These are phyloP conservation scores for Auricularia sp. DNA, from an alignment of 768 basidiomycete genomes.

Conservation along the genomic window DNA sequence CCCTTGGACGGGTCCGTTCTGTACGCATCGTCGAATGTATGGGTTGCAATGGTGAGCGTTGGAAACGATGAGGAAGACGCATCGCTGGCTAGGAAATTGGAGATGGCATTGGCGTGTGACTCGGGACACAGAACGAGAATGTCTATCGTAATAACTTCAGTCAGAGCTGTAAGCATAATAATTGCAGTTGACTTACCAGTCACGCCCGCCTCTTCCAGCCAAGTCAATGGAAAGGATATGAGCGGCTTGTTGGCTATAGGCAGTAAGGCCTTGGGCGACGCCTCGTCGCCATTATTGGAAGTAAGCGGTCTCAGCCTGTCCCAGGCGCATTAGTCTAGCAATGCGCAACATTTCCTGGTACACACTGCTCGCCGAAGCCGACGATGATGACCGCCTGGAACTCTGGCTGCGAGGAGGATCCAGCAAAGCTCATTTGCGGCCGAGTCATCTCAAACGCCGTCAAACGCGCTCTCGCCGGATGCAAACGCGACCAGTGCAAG, in stretches of 20 bases:
- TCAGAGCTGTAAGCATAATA: background rate
- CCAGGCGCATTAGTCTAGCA: conserved; percentile 13
- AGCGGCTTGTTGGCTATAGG: conserved; percentile 84
- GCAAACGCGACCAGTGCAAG: background rate
- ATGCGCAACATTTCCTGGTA: conserved; percentile 8
- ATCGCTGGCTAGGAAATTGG: conserved; percentile 78
- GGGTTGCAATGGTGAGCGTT: conserved; percentile 62
- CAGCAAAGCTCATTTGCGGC: conserved; percentile 6
- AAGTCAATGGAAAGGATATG: conserved; percentile 70
- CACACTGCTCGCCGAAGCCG: conserved; percentile 87
- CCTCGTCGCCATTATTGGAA: conserved; percentile 65
- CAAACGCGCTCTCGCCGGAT: background rate
- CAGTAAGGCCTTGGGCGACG: conserved; percentile 78
- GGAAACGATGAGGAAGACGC: conserved; percentile 48
- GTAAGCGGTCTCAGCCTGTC: conserved; percentile 64
- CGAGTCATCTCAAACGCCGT: background rate
- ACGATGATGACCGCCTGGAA: conserved; percentile 84
- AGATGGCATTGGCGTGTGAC: conserved; percentile 61
- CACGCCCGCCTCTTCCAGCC: conserved; percentile 82
- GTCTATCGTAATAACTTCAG: conserved; percentile 35
- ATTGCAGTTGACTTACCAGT: conserved; percentile 41
- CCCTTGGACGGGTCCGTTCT: conserved; percentile 45
- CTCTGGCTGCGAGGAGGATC: conserved; percentile 29
- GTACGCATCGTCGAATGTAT: conserved; percentile 65
- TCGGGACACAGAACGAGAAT: conserved; percentile 79